A percentile compares a stretch with the other conserved stretches of the same genome.
These are phyloP conservation scores for Carallia pectinifolia DNA, from an alignment of 345 rosid genomes.

Conservation along the genomic window DNA sequence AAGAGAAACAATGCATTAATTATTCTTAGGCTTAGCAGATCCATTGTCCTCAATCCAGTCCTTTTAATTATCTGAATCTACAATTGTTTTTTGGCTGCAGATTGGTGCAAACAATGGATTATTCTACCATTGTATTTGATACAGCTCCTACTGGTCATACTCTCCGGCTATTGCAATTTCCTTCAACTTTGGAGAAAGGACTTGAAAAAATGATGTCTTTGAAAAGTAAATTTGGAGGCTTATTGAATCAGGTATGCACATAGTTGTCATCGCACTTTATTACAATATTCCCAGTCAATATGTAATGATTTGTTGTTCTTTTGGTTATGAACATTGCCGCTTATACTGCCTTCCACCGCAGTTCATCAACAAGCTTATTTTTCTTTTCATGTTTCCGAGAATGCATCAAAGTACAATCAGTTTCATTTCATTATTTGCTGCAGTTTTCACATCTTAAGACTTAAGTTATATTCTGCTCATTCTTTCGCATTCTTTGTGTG, in stretches of 20 bases:
- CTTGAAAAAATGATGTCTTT: slow-evolving; percentile 84
- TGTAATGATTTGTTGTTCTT: too few relatives aligned
- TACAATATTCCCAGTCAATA: not conserved
- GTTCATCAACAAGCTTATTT: too few relatives aligned
- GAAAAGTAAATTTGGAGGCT: slow-evolving; percentile 90
- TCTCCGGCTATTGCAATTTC: slow-evolving; percentile 89
- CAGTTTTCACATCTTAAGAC: too few relatives aligned
- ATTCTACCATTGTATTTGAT: slow-evolving; percentile 89
- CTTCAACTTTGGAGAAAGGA: slow-evolving; percentile 92
- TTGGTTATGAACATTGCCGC: too few relatives aligned
- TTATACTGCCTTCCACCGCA: too few relatives aligned
- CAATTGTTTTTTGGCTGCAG: slow-evolving; percentile 33
- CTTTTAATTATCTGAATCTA: not conserved
- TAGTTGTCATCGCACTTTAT: not conserved
- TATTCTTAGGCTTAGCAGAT: too few relatives aligned
- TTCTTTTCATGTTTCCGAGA: too few relatives aligned
- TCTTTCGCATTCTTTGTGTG: too few relatives aligned
- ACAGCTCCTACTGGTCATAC: slow-evolving; percentile 99
- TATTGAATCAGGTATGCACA: slow-evolving; percentile 72
- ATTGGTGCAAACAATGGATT: slow-evolving; percentile 98
- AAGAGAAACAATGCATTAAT: not conserved
- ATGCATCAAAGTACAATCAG: too few relatives aligned
- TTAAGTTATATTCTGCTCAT: too few relatives aligned
- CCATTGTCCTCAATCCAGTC: not conserved
- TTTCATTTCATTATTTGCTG: too few relatives aligned